A percentile compares a stretch with the other conserved stretches of the same genome.
These are phyloP conservation scores for Testicularia cyperi DNA, from an alignment of 1,284 basidiomycete genomes.

Conservation along the genomic window DNA sequence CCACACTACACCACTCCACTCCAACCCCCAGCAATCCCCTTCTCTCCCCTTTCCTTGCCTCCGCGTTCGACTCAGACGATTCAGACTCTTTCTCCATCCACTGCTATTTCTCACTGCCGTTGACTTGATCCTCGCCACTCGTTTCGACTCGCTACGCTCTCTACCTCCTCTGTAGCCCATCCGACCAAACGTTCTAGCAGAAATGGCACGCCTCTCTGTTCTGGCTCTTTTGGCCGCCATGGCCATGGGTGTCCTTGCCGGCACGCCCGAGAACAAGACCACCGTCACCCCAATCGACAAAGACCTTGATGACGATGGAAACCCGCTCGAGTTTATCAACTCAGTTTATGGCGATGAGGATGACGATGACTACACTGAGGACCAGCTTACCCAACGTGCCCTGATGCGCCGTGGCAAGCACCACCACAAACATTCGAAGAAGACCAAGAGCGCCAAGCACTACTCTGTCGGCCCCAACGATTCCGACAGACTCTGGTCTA, in stretches of 20 bases:
- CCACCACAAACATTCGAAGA: constrained; percentile 27
- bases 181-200: too few relatives aligned
- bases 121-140: too few relatives aligned
- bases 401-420: constrained; percentile 25
- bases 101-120: too few relatives aligned
- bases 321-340: constrained; percentile 43
- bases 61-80: too few relatives aligned
- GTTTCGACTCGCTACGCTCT: too few relatives aligned
- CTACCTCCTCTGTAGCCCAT: too few relatives aligned
- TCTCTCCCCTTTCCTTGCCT: too few relatives aligned
- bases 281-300: neutral
- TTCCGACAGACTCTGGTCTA: constrained; percentile 20
- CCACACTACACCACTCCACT: too few relatives aligned
- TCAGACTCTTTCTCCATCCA: too few relatives aligned
- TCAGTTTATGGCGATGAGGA: constrained; percentile 40
- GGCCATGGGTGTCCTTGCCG: constrained; percentile 4
- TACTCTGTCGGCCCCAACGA: constrained; percentile 24
- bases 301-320: constrained; percentile 39
- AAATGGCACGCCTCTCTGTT: constrained; percentile 6
- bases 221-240: constrained; percentile 10
- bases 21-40: too few relatives aligned
- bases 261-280: neutral
- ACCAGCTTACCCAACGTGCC: constrained; percentile 27
- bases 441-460: constrained; percentile 1
- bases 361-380: constrained; percentile 36